A percentile compares a stretch with the other conserved stretches of the same genome.
Evolutionary conservation across 345 rosid genomes (phyloP).

Genomic region (Gossypium stocksii): DNA sequence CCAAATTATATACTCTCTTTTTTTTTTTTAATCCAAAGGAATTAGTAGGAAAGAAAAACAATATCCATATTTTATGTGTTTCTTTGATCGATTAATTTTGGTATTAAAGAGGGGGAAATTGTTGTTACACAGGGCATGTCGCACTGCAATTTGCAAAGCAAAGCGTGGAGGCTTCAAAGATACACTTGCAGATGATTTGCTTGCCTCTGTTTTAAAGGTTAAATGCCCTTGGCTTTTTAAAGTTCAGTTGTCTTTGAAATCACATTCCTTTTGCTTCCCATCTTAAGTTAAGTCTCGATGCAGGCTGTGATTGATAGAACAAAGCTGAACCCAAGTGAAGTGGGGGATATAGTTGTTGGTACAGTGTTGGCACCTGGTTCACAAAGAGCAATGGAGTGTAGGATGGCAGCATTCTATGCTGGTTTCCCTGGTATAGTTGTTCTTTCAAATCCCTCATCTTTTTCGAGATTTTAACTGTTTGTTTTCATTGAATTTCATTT

Average conservation of each 20-base stretch:
- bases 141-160: constrained; percentile 85
- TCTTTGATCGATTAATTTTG: neutral
- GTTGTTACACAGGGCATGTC: constrained; percentile 55
- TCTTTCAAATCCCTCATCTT: neutral
- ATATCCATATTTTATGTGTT: neutral
- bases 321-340: constrained; percentile 70
- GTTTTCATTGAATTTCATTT: neutral
- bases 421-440: constrained; percentile 71
- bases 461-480: neutral
- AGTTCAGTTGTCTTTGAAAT: neutral
- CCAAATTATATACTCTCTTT: neutral
- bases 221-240: neutral
- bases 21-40: neutral
- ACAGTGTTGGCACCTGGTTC: constrained; percentile 91
- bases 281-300: neutral
- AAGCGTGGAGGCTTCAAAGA: constrained; percentile 96
- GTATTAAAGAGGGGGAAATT: neutral
- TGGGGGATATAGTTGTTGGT: constrained; percentile 92
- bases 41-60: neutral
- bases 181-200: constrained; percentile 77
- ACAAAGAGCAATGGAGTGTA: constrained; percentile 71
- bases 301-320: constrained; percentile 77
- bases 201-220: constrained; percentile 81
- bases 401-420: constrained; percentile 91
- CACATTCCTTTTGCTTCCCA: neutral